Percentiles rank a stretch among this genome's conserved stretches.
Evolutionary conservation across 345 rosid species (phyloP).

Genomic region (Salix arbutifolia): DNA sequence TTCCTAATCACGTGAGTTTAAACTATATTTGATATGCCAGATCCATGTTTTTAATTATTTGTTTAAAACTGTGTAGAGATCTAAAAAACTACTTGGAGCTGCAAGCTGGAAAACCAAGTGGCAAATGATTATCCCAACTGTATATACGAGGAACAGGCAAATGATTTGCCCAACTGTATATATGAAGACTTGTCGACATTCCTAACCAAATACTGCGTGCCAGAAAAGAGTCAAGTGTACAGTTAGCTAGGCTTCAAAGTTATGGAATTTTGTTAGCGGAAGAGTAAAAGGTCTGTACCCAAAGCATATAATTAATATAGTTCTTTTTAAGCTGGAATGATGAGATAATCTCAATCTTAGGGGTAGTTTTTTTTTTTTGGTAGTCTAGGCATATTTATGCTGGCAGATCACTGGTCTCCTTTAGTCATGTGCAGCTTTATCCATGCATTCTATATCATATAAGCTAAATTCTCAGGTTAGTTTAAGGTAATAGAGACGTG

Average conservation of each 20-base stretch:
- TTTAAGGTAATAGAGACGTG: too few species aligned
- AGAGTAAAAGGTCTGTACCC: background rate
- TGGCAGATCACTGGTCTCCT: too few species aligned
- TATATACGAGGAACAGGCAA: background rate
- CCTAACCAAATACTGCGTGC: slow-evolving; percentile 3
- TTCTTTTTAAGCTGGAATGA: background rate
- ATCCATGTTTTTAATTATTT: background rate
- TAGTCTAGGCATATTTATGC: too few species aligned
- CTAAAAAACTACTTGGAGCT: background rate
- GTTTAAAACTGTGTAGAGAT: slow-evolving; percentile 10
- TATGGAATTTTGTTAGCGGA: too few species aligned
- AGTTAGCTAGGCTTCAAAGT: slow-evolving; percentile 4
- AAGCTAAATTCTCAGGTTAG: too few species aligned
- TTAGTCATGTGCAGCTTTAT: too few species aligned
- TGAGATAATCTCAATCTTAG: too few species aligned
- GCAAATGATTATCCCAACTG: background rate
- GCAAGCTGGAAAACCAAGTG: background rate
- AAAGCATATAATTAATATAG: background rate
- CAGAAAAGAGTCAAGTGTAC: slow-evolving; percentile 14
- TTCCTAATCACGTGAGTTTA: background rate
- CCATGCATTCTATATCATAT: too few species aligned
- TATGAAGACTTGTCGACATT: background rate
- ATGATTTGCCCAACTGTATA: background rate
- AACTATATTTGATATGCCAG: too few species aligned
- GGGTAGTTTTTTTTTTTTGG: too few species aligned